These are phyloP conservation scores for Alternaria brassicae DNA, from an alignment of 2,329 filamentous ascomycete species.

Conservation along the genomic window DNA sequence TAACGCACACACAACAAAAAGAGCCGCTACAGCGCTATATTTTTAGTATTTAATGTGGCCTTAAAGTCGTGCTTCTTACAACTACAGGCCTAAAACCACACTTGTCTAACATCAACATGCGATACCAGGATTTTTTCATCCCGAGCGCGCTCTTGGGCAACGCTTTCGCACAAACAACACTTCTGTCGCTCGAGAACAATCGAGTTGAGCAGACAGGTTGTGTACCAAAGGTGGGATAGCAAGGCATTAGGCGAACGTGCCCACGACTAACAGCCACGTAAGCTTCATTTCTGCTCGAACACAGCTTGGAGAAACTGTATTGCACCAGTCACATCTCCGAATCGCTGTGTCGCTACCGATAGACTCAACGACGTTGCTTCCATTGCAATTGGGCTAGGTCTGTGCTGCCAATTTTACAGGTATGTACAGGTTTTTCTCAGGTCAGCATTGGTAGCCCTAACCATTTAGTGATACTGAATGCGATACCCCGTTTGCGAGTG, in stretches of 20 bases:
- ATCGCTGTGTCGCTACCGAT: constrained; percentile 13
- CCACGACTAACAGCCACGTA: not conserved
- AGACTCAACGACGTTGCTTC: constrained; percentile 14
- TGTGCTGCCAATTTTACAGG: constrained; percentile 17
- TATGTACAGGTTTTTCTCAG: constrained; percentile 1
- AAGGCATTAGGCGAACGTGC: constrained; percentile 1
- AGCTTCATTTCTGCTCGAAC: constrained; percentile 15
- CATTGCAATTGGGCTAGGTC: constrained; percentile 8
- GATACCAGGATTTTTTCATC: not conserved
- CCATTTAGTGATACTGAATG: constrained; percentile 9
- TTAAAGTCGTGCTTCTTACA: not conserved
- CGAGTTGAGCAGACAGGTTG: constrained; percentile 5
- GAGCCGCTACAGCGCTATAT: not conserved
- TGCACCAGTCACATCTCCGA: constrained; percentile 8
- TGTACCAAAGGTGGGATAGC: constrained; percentile 14
- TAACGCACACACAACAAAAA: not conserved
- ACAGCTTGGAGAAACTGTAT: constrained; percentile 8
- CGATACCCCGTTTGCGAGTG: not conserved
- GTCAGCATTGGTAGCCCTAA: constrained; percentile 3
- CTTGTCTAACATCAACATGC: constrained; percentile 1
- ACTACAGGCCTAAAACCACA: not conserved
- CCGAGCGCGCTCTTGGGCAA: constrained; percentile 1
- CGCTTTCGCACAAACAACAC: constrained; percentile 7
- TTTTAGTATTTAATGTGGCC: constrained; percentile 1
- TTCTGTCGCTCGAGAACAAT: constrained; percentile 13